Evolutionary conservation across 768 basidiomycete genomes (phyloP).

Genomic region (Steccherinum ochraceum): DNA sequence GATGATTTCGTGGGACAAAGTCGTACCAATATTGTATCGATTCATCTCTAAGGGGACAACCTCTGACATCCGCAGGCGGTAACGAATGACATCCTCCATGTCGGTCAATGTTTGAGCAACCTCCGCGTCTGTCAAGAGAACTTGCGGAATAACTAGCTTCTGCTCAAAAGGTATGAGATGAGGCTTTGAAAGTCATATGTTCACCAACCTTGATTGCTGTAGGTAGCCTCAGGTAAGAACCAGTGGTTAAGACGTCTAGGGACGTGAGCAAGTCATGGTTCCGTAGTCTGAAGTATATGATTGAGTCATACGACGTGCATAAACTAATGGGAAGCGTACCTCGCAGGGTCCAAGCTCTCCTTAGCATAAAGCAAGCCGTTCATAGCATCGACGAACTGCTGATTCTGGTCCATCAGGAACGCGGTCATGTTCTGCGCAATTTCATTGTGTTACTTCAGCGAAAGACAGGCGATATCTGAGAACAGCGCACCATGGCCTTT

Average conservation of each 20-base stretch:
- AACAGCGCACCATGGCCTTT: slow-evolving; percentile 72
- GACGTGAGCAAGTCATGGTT: slow-evolving; percentile 94
- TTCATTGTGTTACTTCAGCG: not conserved
- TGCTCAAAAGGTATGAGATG: slow-evolving; percentile 20
- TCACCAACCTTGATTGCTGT: slow-evolving; percentile 63
- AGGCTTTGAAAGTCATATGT: not conserved
- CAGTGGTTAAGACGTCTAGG: slow-evolving; percentile 80
- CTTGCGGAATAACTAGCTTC: slow-evolving; percentile 65
- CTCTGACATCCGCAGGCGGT: slow-evolving; percentile 73
- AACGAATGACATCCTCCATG: slow-evolving; percentile 75
- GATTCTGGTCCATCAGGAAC: slow-evolving; percentile 81
- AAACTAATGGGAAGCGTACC: slow-evolving; percentile 36
- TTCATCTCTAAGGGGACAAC: slow-evolving; percentile 80
- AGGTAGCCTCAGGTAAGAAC: slow-evolving; percentile 81
- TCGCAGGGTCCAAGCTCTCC: slow-evolving; percentile 67
- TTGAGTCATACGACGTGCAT: no score
- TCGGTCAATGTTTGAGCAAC: slow-evolving; percentile 59
- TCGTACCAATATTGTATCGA: slow-evolving; percentile 56
- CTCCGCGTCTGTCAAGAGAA: slow-evolving; percentile 60
- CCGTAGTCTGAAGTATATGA: slow-evolving; percentile 67
- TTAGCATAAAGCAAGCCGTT: slow-evolving; percentile 56
- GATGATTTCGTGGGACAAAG: slow-evolving; percentile 12
- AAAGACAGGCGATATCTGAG: no score
- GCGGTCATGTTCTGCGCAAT: slow-evolving; percentile 70
- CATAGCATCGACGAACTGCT: slow-evolving; percentile 72